phyloP scores from a whole-genome alignment of 495 filamentous ascomycete genomes.

The Podospora didyma region DNA sequence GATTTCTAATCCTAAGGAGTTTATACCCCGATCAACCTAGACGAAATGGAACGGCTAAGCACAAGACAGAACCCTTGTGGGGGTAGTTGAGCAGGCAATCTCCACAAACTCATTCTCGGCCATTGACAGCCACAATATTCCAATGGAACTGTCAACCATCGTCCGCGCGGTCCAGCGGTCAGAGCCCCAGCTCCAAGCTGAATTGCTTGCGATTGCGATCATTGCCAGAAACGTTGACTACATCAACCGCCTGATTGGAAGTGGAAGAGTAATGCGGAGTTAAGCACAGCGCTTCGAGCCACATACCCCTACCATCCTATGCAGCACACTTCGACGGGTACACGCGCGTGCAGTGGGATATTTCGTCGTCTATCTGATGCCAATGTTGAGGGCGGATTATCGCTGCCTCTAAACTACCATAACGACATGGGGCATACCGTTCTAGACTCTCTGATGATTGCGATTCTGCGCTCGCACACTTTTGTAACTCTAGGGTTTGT shows the following conservation, averaged over 20 bases:
- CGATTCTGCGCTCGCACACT: conserved; percentile 38
- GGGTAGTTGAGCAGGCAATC: conserved; percentile 13
- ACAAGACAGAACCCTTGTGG: conserved; percentile 10
- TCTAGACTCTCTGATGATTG: conserved; percentile 38
- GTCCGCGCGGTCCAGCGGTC: not conserved
- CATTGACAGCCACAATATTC: not conserved
- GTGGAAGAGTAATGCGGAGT: not conserved
- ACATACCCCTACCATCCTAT: not conserved
- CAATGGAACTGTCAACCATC: not conserved
- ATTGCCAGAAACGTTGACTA: conserved; percentile 22
- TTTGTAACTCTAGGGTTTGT: conserved; percentile 24
- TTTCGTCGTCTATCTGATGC: not conserved
- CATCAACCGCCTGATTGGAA: not conserved
- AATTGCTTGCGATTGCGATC: conserved; percentile 38
- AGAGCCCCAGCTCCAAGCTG: conserved; percentile 5
- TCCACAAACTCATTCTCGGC: not conserved
- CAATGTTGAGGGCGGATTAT: not conserved
- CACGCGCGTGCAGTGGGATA: not conserved
- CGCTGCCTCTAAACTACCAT: conserved; percentile 14
- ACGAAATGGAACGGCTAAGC: not conserved
- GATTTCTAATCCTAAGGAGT: no score
- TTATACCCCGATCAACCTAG: no score
- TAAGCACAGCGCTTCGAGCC: not conserved
- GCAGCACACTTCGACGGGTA: not conserved
- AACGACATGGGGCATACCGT: conserved; percentile 38